Evolutionary conservation across 768 basidiomycete genomes (phyloP), one percentile per base, ranked within the genome.

Genomic region (Collybiopsis luxurians): DNA sequence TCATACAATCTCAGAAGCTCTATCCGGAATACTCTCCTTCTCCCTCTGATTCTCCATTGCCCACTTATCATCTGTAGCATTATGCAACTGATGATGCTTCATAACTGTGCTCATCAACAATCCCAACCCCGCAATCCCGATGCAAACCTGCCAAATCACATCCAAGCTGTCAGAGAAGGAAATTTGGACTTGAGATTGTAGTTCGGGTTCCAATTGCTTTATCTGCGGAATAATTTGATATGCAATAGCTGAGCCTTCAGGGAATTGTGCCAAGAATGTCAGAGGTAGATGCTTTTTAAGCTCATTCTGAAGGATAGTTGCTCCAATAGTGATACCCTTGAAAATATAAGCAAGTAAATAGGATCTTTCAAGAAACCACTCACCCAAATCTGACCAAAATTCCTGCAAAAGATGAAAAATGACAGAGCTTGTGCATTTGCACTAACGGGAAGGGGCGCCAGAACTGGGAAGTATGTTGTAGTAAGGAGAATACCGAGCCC

Each of bases 401-500:
- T 46, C 11, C 69, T 64, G 63, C 1, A 39, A 31, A 55, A 59
- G 7, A 59, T 59, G 60, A 66, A 70, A 64, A 72, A 70, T 2
- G 71, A 65, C n/a, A 77, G 61, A 6, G 76, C 75, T 5, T 62
- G 62, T 13, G 76, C 76, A 54, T 67, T 73, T n/a, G 61, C 55
- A 2, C 64, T 49, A 13, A 73, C 60, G 3, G 66, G 67, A 1
- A 75, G 60, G 0, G 75, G 71, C 4, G 75, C 73, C 9, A 76
- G 67, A n/a, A 75, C 65, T 2, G 65, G 64, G 57, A 67, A 66
- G 19, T 36, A 61, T 1, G 69, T 61, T 2, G 56, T 56, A 2
- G 66, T 50, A 56, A 62, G 12, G 11, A 11, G 75, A 12, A 72
- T 59, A 9, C 76, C 76, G 11, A 70, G 38, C 2, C 75, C 75